phyloP scores from a whole-genome alignment of 257 asterid species.

The Solanum sejunctum region DNA sequence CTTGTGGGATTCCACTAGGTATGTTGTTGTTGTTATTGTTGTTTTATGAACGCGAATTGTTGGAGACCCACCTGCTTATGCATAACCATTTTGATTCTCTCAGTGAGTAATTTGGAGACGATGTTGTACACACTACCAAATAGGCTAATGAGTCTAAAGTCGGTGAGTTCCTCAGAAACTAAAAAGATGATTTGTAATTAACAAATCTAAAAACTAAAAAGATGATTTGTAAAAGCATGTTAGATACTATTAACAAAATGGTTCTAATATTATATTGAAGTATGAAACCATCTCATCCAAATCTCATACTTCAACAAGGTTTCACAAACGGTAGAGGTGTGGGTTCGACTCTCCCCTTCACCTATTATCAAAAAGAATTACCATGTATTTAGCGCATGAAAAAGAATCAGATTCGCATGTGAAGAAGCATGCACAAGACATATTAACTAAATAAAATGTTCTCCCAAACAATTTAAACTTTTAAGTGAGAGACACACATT shows the following conservation, averaged over 20 bases:
- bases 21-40: too few species aligned
- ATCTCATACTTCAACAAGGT: background rate
- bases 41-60: too few species aligned
- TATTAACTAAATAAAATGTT: background rate
- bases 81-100: too few species aligned
- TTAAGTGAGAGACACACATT: background rate
- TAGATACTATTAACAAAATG: background rate
- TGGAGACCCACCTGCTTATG: too few species aligned
- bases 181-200: background rate
- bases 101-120: too few species aligned
- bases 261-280: background rate
- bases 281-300: background rate
- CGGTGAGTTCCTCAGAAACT: too few species aligned
- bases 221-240: background rate
- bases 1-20: too few species aligned
- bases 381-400: background rate
- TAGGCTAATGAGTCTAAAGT: too few species aligned
- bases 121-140: too few species aligned
- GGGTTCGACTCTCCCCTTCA: background rate
- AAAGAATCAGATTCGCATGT: background rate
- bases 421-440: background rate
- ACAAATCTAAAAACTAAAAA: background rate
- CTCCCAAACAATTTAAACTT: background rate
- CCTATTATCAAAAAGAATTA: background rate
- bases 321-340: background rate